Base-by-base conservation (phyloP, 1,284 basidiomycete species). In the Leccinum pachyderme region DNA sequence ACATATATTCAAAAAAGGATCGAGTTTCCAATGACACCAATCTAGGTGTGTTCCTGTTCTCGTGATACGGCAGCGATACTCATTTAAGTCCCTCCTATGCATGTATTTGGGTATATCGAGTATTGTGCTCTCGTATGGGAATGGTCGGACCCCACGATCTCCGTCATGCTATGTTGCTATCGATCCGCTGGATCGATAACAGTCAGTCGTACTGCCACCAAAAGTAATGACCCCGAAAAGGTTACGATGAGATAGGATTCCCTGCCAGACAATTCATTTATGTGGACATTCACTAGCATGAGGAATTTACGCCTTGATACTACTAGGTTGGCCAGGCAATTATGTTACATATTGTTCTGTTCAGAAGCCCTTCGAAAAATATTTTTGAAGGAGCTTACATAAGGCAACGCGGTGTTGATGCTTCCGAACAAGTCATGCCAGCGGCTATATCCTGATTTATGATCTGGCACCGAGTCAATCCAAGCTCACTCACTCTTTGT, bases 391-490 rank as follows among this genome's bases (percentile, higher is more conserved):
- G 33, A 37, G 47, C 27, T 29, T 27, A 18, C 18, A 18, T 18
- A 27, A 29, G 25, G 37, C 29, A 39, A 37, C 43, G 54, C n/a
- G 32, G 15, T 32, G 15, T 8, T 39, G 18, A 22, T 27, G 43
- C 18, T 18, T 43, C 39, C 39, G 47, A 18, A n/a, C 29, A 13
- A n/a, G 11, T 29, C 67, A 1, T 0, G 1, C 27, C 0, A 8
- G 33, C 56, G 57, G 39, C 49, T 47, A 53, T 50, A 53, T 50
- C 52, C 52, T 51, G 44, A 54, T 49, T 48, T 47, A 69, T 71
- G 67, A 55, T 60, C 49, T 59, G 52, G 60, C 15, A 47, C 39
- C 66, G 59, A 66, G 68, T 61, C 55, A 56, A 32, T 55, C 51
- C 59, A 52, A 11, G 55, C 52, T 33, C 57, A 25, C 54, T 56